Conservation (phyloP, 139 green algal genomes). For the Mesostigma viride region DNA sequence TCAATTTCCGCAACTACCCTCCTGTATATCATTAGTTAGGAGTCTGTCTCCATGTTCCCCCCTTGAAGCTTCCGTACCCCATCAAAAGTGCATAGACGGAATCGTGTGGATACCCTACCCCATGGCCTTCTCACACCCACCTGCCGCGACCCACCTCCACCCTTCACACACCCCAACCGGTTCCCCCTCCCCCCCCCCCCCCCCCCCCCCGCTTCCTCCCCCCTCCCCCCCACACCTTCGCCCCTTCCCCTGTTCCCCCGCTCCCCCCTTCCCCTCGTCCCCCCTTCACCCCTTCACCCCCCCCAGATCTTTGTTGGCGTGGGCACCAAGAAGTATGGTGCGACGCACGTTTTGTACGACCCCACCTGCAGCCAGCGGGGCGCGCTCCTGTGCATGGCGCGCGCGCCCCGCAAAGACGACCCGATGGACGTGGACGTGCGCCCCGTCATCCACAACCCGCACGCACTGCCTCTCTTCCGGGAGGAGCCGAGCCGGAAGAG, state of each 20-base stretch:
- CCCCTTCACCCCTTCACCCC: not conserved
- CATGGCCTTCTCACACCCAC: not conserved
- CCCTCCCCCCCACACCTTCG: not conserved
- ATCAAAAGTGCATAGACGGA: no score
- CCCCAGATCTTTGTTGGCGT: conserved; percentile 25
- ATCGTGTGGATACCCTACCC: not conserved
- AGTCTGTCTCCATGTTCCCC: no score
- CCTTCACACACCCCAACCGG: not conserved
- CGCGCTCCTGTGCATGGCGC: conserved; percentile 50
- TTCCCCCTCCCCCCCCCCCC: not conserved
- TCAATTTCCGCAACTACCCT: no score
- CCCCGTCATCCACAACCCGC: conserved; percentile 30
- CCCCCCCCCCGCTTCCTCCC: not conserved
- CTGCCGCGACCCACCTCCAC: not conserved
- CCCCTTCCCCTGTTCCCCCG: not conserved
- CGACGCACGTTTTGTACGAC: conserved; percentile 67
- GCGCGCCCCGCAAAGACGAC: conserved; percentile 14
- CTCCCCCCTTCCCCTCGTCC: not conserved
- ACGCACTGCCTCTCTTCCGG: conserved; percentile 30
- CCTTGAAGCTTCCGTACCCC: no score
- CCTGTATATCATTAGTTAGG: no score
- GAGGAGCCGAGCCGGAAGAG: conserved; percentile 21
- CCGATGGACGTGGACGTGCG: conserved; percentile 8
- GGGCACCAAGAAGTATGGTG: conserved; percentile 26
- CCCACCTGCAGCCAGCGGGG: conserved; percentile 52